phyloP scores from a whole-genome alignment of 768 basidiomycete species.

The Suillus clintonianus region DNA sequence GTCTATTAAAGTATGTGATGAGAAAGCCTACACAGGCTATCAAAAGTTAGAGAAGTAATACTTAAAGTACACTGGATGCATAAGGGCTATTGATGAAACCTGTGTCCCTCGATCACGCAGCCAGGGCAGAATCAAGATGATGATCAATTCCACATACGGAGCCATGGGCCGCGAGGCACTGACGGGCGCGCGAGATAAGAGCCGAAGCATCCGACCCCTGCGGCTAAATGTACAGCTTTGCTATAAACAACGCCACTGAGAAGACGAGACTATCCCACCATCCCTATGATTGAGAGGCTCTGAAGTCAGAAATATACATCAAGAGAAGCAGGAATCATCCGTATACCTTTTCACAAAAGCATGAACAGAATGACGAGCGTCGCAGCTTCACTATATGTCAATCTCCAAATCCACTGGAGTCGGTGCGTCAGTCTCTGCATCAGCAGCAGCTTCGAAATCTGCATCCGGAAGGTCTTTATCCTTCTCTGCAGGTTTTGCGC shows the following conservation, averaged over 20 bases:
- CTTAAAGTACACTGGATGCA: neutral
- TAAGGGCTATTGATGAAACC: neutral
- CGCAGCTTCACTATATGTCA: constrained; percentile 44
- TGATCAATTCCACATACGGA: neutral
- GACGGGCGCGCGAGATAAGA: neutral
- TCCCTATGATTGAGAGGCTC: neutral
- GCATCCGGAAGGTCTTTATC: constrained; percentile 34
- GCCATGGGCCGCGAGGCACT: neutral
- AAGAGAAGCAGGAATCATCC: neutral
- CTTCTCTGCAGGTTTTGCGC: constrained; percentile 21
- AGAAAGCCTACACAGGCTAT: no score
- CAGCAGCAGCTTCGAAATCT: constrained; percentile 28
- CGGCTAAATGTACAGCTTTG: neutral
- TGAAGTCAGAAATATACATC: neutral
- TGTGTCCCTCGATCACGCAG: neutral
- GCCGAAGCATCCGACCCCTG: neutral
- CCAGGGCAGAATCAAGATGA: neutral
- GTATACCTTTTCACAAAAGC: neutral
- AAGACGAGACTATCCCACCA: neutral
- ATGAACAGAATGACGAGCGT: constrained; percentile 47
- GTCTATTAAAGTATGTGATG: no score
- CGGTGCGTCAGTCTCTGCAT: constrained; percentile 35
- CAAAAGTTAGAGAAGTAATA: no score
- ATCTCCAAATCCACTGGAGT: constrained; percentile 41
- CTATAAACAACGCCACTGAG: neutral